Base-by-base conservation (phyloP, 768 basidiomycete genomes). In the Naematelia aurantialba region DNA sequence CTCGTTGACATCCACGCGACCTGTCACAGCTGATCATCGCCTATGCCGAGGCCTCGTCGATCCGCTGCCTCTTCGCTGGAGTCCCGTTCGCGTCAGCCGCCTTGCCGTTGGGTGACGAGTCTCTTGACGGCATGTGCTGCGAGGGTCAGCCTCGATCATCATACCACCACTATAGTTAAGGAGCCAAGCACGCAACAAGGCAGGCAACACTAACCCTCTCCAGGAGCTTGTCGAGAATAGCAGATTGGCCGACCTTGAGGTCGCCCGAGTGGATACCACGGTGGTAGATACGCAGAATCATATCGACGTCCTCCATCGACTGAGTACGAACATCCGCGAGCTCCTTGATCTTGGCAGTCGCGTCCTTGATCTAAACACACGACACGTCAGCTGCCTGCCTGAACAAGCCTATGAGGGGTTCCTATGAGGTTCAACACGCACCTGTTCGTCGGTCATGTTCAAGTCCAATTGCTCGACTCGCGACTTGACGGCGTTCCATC, bases 401-500 rank as follows among this genome's bases (percentile, higher is more conserved):
- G n/a, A 44, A 19, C 30, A 30, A 5, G 8, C 12, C 48, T 45
- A 19, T 26, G n/a, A 44, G n/a, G n/a, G n/a, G n/a, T 44, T 44
- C 42, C 12, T 12, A 44, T 44, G 42, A 44, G 29, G 56, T 5
- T 14, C 44, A n/a, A 19, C 17, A 76, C 80, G 46, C 55, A 87
- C 87, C 84, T 93, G 87, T 4, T 89, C 94, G 73, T 99, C 96
- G 2, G 85, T 88, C 68, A 99, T 83, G 56, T 83, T 82, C 59
- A 99, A 83, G 59, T 90, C 88, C 47, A 99, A 85, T 77, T 99
- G 96, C 80, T 99, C 96, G 22, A 94, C 96, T 76, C 96, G 89
- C 58, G 89, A 91, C 84, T 98, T 99, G 85, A 99, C 93, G 44
- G 96, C 96, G 77, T 98, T 98, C 96, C 94, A 99, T 49, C 94